Conservation (phyloP, 108 stramenopile genomes). For the Cyclostephanos invisitatus region DNA sequence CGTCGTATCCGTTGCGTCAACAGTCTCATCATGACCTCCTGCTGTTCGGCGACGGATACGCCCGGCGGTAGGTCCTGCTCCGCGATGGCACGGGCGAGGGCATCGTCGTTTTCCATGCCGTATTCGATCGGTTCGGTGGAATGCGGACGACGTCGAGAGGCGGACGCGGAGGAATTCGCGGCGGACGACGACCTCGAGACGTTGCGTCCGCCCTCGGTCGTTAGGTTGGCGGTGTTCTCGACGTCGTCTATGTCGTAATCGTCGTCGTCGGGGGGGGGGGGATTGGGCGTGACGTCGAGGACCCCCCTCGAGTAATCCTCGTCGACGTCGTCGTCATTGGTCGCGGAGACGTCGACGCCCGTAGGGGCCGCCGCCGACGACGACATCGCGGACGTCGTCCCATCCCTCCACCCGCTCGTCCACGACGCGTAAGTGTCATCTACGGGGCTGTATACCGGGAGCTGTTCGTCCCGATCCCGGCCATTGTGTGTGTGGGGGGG, state of each 20-base stretch:
- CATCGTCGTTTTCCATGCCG: constrained; percentile 21
- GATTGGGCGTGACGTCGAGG: neutral
- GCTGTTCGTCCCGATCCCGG: too few species aligned
- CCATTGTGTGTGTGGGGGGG: neutral
- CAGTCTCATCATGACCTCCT: constrained; percentile 48
- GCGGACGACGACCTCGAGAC: too few species aligned
- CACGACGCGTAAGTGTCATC: constrained; percentile 19
- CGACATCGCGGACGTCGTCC: neutral
- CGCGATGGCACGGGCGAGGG: constrained; percentile 40
- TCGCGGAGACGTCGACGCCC: neutral
- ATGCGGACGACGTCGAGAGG: too few species aligned
- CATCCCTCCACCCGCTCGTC: neutral
- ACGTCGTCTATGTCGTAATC: neutral
- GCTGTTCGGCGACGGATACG: constrained; percentile 42
- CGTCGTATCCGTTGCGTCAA: constrained; percentile 42
- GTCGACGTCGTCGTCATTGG: constrained; percentile 5
- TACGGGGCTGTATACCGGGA: constrained; percentile 31
- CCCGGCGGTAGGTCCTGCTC: constrained; percentile 49
- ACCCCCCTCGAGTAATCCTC: neutral
- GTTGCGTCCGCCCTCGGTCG: too few species aligned
- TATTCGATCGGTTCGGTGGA: too few species aligned
- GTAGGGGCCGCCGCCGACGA: neutral
- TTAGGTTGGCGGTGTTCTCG: neutral
- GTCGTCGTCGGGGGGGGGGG: neutral
- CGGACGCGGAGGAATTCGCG: too few species aligned